A percentile compares a stretch with the other conserved stretches of the same genome.
These are phyloP conservation scores for Penicillium bovifimosum DNA, from an alignment of 495 filamentous ascomycete genomes.

Conservation along the genomic window DNA sequence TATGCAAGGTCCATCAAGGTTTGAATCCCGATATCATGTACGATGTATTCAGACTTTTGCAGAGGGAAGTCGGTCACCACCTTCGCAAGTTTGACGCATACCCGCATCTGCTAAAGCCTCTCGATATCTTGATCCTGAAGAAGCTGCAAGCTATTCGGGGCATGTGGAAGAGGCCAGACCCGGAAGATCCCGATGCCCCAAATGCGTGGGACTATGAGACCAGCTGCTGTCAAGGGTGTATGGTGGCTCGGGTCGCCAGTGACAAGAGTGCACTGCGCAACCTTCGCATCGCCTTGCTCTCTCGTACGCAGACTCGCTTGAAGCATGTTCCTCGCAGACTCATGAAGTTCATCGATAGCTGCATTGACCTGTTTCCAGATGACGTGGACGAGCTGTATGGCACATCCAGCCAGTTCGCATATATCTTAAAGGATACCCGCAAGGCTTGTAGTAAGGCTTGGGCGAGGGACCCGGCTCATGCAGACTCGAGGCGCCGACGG, in stretches of 20 bases:
- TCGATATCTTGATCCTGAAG: slow-evolving; percentile 10
- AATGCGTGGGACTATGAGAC: slow-evolving; percentile 21
- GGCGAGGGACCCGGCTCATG: neutral
- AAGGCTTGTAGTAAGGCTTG: slow-evolving; percentile 19
- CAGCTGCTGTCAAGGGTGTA: slow-evolving; percentile 38
- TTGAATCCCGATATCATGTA: slow-evolving; percentile 22
- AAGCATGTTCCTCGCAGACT: slow-evolving; percentile 20
- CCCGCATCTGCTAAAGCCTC: slow-evolving; percentile 7
- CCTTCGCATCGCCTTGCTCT: slow-evolving; percentile 27
- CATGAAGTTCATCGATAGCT: slow-evolving; percentile 24
- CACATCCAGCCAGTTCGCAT: slow-evolving; percentile 12
- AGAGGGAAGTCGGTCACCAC: slow-evolving; percentile 20
- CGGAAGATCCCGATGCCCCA: neutral
- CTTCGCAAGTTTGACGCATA: slow-evolving; percentile 23
- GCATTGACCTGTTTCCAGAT: slow-evolving; percentile 13
- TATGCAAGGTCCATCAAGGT: slow-evolving; percentile 14
- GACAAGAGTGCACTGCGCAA: slow-evolving; percentile 18
- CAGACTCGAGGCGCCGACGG: neutral
- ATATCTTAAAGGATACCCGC: slow-evolving; percentile 21
- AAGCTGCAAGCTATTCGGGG: slow-evolving; percentile 21
- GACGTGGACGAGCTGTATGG: slow-evolving; percentile 6
- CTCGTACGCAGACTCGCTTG: slow-evolving; percentile 24
- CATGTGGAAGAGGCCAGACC: slow-evolving; percentile 25
- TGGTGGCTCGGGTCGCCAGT: slow-evolving; percentile 31
- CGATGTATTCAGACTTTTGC: slow-evolving; percentile 19